Evolutionary conservation across 192 early-diverging fungal species (phyloP).

Genomic region (Hyaloraphidium curvatum): DNA sequence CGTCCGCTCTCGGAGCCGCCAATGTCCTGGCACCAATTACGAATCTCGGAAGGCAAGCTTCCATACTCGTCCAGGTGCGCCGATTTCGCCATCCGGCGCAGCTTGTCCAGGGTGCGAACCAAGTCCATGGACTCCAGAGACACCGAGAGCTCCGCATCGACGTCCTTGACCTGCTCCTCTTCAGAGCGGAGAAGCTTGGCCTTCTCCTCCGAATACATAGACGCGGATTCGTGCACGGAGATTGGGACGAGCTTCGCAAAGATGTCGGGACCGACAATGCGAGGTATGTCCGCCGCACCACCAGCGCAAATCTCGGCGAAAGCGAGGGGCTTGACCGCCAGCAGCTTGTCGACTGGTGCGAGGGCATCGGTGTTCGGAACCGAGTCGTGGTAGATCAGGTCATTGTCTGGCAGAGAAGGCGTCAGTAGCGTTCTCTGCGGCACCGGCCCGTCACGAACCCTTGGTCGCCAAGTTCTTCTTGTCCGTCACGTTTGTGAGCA

Average conservation of each 20-base stretch:
- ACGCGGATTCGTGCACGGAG: slow-evolving; percentile 80
- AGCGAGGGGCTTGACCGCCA: slow-evolving; percentile 55
- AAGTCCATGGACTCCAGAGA: slow-evolving; percentile 77
- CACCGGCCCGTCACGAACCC: background rate
- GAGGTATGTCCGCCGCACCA: slow-evolving; percentile 49
- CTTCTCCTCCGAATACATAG: slow-evolving; percentile 90
- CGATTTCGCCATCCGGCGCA: slow-evolving; percentile 35
- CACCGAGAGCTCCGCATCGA: slow-evolving; percentile 66
- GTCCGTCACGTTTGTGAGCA: slow-evolving; percentile 16
- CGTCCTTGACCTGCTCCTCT: slow-evolving; percentile 52
- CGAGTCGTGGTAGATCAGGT: slow-evolving; percentile 80
- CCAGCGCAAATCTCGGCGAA: slow-evolving; percentile 48
- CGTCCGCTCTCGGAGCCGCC: slow-evolving; percentile 29
- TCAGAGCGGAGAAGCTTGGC: slow-evolving; percentile 74
- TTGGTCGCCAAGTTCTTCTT: slow-evolving; percentile 42
- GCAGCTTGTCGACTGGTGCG: slow-evolving; percentile 26
- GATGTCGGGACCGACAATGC: slow-evolving; percentile 78
- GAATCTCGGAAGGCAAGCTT: slow-evolving; percentile 27
- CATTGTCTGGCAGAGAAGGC: slow-evolving; percentile 47
- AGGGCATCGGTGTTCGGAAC: slow-evolving; percentile 55
- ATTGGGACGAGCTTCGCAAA: slow-evolving; percentile 77
- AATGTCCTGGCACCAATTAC: slow-evolving; percentile 37
- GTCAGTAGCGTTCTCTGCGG: background rate
- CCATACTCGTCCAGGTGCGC: slow-evolving; percentile 6
- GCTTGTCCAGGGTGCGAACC: slow-evolving; percentile 49